Percentiles rank a stretch among this genome's conserved stretches.
phyloP scores from a whole-genome alignment of 371 early-diverging fungal species.

The Apophysomyces ossiformis region DNA sequence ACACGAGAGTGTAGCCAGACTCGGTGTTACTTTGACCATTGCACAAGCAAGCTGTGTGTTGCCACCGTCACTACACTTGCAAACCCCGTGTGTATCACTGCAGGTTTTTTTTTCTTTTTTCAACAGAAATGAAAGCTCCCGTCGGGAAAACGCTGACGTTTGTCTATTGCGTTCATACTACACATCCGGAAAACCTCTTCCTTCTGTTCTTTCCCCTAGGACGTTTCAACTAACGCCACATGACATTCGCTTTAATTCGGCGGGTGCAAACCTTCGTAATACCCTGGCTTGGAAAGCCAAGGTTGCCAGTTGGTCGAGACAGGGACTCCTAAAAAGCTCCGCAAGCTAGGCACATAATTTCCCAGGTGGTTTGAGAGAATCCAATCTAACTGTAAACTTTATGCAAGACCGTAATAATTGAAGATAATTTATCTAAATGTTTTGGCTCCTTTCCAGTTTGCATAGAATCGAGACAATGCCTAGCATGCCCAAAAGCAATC shows the following conservation, averaged over 20 bases:
- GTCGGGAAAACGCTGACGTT: conserved; percentile 5
- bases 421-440: background rate
- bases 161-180: background rate
- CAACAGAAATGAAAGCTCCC: background rate
- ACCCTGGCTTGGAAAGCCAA: too few relatives aligned
- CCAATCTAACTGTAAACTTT: too few relatives aligned
- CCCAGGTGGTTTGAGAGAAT: too few relatives aligned
- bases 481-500: background rate
- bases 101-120: background rate
- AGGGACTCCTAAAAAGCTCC: too few relatives aligned
- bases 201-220: background rate
- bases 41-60: background rate
- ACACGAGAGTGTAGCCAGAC: background rate
- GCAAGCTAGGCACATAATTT: too few relatives aligned
- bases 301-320: too few relatives aligned
- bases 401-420: too few relatives aligned
- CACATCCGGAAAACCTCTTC: background rate
- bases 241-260: too few relatives aligned
- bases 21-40: background rate
- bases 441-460: background rate
- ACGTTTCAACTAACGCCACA: background rate
- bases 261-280: too few relatives aligned
- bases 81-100: conserved; percentile 7
- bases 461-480: background rate
- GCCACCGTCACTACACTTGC: background rate